Evolutionary conservation across 345 rosid species (phyloP).

Genomic region (Bruguiera gymnorhiza): DNA sequence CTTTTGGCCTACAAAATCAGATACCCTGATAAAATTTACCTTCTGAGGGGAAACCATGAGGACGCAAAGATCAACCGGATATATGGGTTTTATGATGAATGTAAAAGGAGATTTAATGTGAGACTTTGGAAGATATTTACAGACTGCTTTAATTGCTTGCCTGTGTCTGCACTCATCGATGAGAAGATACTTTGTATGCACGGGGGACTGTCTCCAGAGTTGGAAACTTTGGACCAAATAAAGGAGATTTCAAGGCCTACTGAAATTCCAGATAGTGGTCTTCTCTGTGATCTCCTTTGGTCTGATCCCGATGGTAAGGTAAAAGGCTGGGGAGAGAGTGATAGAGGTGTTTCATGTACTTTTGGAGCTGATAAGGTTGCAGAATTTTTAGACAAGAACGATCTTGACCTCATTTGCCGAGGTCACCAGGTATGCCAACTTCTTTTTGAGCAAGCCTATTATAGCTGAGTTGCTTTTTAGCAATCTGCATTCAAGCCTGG

Average conservation of each 20-base stretch:
- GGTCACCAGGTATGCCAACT: constrained; percentile 81
- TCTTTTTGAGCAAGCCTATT: not conserved
- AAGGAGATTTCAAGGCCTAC: constrained; percentile 77
- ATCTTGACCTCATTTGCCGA: constrained; percentile 93
- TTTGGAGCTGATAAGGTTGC: constrained; percentile 82
- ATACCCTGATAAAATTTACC: constrained; percentile 64
- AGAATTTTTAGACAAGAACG: constrained; percentile 84
- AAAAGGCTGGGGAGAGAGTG: constrained; percentile 85
- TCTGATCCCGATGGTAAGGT: constrained; percentile 78
- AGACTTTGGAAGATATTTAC: constrained; percentile 95
- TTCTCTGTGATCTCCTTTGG: constrained; percentile 95
- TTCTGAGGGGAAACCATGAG: constrained; percentile 96
- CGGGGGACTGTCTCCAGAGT: constrained; percentile 87
- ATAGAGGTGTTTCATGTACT: constrained; percentile 86
- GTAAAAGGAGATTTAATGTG: constrained; percentile 93
- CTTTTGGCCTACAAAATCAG: constrained; percentile 94
- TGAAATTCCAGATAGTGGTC: constrained; percentile 88
- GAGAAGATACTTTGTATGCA: constrained; percentile 96
- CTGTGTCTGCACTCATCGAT: constrained; percentile 87
- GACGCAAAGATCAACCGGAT: constrained; percentile 96
- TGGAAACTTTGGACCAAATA: constrained; percentile 70
- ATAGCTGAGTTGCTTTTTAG: not conserved
- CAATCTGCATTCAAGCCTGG: not conserved
- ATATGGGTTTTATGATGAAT: constrained; percentile 96
- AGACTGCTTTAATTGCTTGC: constrained; percentile 90